Evolutionary conservation across 2,329 filamentous ascomycete genomes (phyloP), one percentile per base, ranked within the genome.

Genomic region (Alternaria viburni): DNA sequence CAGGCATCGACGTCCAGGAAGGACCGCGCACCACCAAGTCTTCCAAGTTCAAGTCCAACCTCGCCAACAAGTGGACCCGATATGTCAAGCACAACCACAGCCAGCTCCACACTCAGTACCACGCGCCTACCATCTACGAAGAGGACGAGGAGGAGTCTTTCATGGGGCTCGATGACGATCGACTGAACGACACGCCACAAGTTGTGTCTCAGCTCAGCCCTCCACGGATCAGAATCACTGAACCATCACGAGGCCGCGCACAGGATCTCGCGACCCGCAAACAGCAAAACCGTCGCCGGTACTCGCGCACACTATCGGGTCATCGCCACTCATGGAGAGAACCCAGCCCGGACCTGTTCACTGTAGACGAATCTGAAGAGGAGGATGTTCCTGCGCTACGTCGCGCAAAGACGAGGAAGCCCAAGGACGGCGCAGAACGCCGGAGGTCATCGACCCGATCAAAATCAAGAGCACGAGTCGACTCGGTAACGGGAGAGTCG

Each of bases 251-350:
- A 28, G 79, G 79, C 30, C 78, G 78, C 43, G 77, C 74, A 13
- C 78, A 79, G 52, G 79, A 80, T 52, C 75, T 79, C 44, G 70
- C 77, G 7, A 59, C 71, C 13, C 72, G 72, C 59, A 78, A 75
- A 68, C 66, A 54, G 50, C 70, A 71, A 19, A 74, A 71, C 44
- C 73, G 77, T 28, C 73, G 74, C 45, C 72, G 77, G 17, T 71
- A 74, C 30, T 76, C 74, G 41, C 72, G 79, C 15, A 81, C 78
- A 10, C 72, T 80, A 8, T 80, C 77, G 25, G 79, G 80, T 15
- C 76, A 79, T 54, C 75, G 77, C 19, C 80, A 81, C 64, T 81
- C 80, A 51, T 82, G 80, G 77, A 70, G 79, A 19, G 80, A 80
- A 57, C 80, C 80, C 13, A 80, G 78, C 60, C 76, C 76, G 2